Base-by-base conservation (phyloP, 306 rosid genomes). In the Vicia faba region DNA sequence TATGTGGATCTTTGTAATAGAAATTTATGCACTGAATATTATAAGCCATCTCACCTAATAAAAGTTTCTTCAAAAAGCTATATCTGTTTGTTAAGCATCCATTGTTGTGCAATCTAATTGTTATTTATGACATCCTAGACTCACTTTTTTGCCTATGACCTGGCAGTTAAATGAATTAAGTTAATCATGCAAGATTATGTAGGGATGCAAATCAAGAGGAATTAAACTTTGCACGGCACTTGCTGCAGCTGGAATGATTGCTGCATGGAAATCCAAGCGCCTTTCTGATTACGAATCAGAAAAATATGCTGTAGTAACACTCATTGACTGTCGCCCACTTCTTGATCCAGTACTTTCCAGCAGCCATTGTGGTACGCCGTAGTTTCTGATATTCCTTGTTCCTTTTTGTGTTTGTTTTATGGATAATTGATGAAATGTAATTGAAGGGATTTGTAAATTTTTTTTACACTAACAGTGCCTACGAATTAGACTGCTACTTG, bases 251-350 rank as follows among this genome's bases (percentile, higher is more conserved):
- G 97, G 80, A 81, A 50, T 93, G 85, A 78, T 89, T 43, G 95
- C 98, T 1, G 69, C 85, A 4, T 79, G 78, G 85, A 69, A 78
- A 33, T 80, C 90, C 41, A 90, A 86, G 72, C 19, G 19, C 45
- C 84, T 85, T 72, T 84, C 88, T 61, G 74, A 69, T 38, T 7
- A 86, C 44, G 83, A 80, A n/a, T 70, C 56, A 36, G 98, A 93
- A 72, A 93, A 93, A 70, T 88, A 93, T 74, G 97, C 81, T 25
- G 95, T 86, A 3, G 90, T 93, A 14, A 89, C 96, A 12, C 93
- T 93, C 55, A 29, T 67, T 11, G 96, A 93, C 78, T 93, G 97
- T 79, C 98, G 96, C 79, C 53, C 96, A 4, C 40, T 69, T 73
- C 96, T 88, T 25, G 90, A 89, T 50, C 98, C 98, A 19, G 82